A percentile compares a stretch with the other conserved stretches of the same genome.
Conservation (phyloP, 1,139 yeast species). For the Suhomyces wounanorum region DNA sequence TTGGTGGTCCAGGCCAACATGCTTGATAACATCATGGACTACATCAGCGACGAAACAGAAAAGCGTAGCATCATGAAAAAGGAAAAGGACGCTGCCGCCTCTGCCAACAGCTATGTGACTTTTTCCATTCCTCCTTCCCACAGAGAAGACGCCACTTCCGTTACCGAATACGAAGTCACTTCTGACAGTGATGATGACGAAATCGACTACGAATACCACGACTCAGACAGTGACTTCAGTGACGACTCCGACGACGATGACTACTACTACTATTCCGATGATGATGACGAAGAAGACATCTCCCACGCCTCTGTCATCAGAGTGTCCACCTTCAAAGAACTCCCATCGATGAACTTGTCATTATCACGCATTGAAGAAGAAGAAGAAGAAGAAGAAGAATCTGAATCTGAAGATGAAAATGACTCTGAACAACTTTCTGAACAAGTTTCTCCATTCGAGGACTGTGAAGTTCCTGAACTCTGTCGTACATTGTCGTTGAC, state of each 20-base stretch:
- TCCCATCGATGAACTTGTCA: conserved; percentile 30
- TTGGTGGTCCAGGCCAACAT: conserved; percentile 78
- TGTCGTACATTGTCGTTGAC: conserved; percentile 24
- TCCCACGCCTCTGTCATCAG: not conserved
- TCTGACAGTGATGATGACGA: conserved; percentile 17
- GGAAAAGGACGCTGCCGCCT: conserved; percentile 9
- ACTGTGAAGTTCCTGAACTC: conserved; percentile 28
- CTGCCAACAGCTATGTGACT: conserved; percentile 12
- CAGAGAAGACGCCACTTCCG: conserved; percentile 17
- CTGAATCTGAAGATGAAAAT: conserved; percentile 15
- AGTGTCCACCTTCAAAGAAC: conserved; percentile 19
- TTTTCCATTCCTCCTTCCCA: conserved; percentile 13
- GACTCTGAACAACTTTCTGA: conserved; percentile 22
- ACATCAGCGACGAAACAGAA: conserved; percentile 36
- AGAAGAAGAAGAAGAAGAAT: conserved; percentile 29
- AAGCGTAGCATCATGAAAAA: conserved; percentile 23
- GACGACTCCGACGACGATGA: conserved; percentile 29
- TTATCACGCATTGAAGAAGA: conserved; percentile 23
- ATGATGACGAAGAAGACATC: conserved; percentile 16
- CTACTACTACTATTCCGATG: conserved; percentile 35
- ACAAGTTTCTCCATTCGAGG: conserved; percentile 12
- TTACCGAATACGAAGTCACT: conserved; percentile 26
- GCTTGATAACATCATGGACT: conserved; percentile 68
- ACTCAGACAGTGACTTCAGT: conserved; percentile 4
- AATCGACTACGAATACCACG: conserved; percentile 26